phyloP scores from a whole-genome alignment of 129 eudicot genomes.

The Gnaphalium uliginosum region DNA sequence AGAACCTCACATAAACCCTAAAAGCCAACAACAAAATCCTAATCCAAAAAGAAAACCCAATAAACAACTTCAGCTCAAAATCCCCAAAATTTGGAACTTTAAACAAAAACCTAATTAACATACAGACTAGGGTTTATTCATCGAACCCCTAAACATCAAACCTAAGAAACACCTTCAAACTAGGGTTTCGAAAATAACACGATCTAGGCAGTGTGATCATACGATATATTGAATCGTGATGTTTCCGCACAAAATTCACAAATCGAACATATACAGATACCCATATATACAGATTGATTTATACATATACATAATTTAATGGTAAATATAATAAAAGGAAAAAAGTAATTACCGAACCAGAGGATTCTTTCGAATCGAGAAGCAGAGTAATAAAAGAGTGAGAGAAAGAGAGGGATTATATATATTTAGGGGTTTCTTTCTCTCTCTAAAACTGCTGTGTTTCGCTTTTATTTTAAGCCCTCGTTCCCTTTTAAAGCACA shows the following conservation, averaged over 20 bases:
- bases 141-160: constrained; percentile 16
- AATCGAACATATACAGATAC: constrained; percentile 11
- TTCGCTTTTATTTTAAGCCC: too few relatives aligned
- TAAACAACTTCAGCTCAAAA: constrained; percentile 1
- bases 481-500: not conserved
- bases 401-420: constrained; percentile 23
- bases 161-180: not conserved
- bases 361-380: constrained; percentile 9
- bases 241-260: not conserved
- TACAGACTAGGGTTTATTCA: constrained; percentile 8
- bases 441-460: constrained; percentile 14
- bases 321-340: not conserved
- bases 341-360: constrained; percentile 10
- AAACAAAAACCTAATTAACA: constrained; percentile 6
- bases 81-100: constrained; percentile 1
- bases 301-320: not conserved
- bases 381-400: constrained; percentile 24
- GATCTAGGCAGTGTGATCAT: constrained; percentile 29
- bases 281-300: not conserved
- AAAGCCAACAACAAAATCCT: not conserved
- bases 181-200: constrained; percentile 4
- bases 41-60: constrained; percentile 10
- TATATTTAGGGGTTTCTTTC: constrained; percentile 12
- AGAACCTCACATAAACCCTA: constrained; percentile 33
- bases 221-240: not conserved